Evolutionary conservation across 305 asterid species (phyloP).

Genomic region (Fraxinus sp.): DNA sequence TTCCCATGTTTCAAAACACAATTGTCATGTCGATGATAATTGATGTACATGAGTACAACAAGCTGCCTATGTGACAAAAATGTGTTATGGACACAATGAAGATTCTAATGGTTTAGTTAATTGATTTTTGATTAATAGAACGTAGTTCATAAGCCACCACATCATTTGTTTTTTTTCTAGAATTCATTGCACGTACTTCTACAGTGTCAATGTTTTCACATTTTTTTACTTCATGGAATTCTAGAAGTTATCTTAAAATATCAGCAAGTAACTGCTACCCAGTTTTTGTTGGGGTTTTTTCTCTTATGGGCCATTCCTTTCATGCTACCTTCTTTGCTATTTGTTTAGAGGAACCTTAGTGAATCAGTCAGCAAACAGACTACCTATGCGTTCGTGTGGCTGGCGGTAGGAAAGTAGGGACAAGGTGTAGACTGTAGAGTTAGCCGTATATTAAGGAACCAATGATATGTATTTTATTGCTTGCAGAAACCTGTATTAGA

Average conservation of each 20-base stretch:
- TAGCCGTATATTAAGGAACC: too few relatives aligned
- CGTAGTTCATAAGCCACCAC: neutral
- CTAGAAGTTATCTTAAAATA: neutral
- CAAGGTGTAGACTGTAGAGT: neutral
- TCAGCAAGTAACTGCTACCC: slow-evolving; percentile 2
- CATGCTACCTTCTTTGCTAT: neutral
- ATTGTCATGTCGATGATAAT: neutral
- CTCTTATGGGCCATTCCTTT: neutral
- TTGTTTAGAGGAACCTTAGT: neutral
- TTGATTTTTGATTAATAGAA: neutral
- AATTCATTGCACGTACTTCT: neutral
- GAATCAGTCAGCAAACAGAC: neutral
- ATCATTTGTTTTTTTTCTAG: too few relatives aligned
- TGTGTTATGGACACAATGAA: too few relatives aligned
- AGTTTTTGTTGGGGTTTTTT: neutral
- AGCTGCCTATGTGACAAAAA: neutral
- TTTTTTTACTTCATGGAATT: neutral
- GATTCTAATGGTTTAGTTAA: neutral
- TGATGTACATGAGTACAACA: neutral
- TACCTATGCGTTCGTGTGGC: neutral
- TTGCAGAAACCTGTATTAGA: neutral
- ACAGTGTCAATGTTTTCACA: neutral
- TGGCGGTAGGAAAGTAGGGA: neutral
- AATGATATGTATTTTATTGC: neutral
- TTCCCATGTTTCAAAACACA: neutral